A percentile compares a stretch with the other conserved stretches of the same genome.
These are phyloP conservation scores for Calonectria naviculata DNA, from an alignment of 2,329 filamentous ascomycete species.

Conservation along the genomic window DNA sequence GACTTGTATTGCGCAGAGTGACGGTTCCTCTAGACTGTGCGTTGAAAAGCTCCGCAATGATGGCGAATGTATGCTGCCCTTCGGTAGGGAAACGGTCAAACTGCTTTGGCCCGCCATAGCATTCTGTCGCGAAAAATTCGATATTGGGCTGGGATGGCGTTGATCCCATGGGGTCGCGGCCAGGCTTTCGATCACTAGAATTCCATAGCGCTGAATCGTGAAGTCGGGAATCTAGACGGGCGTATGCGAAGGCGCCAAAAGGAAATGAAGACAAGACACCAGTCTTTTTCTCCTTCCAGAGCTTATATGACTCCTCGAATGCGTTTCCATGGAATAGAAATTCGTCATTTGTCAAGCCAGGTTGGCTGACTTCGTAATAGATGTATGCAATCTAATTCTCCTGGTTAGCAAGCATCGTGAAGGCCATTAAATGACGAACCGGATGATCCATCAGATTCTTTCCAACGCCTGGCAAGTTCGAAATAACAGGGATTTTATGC, in stretches of 20 bases:
- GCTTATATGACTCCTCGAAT: conserved; percentile 59
- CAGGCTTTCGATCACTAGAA: conserved; percentile 55
- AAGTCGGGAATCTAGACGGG: conserved; percentile 70
- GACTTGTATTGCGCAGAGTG: conserved; percentile 58
- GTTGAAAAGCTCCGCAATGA: conserved; percentile 68
- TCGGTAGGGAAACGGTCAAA: conserved; percentile 63
- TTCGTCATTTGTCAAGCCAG: conserved; percentile 65
- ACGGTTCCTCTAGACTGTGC: conserved; percentile 67
- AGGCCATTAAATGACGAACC: background rate
- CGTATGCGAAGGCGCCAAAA: conserved; percentile 71
- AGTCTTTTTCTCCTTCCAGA: conserved; percentile 68
- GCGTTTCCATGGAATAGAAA: conserved; percentile 64
- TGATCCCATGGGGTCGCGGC: conserved; percentile 73
- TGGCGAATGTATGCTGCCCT: conserved; percentile 65
- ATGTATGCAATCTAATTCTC: conserved; percentile 61
- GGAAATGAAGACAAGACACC: conserved; percentile 71
- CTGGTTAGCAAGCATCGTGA: background rate
- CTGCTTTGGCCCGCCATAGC: conserved; percentile 70
- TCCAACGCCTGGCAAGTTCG: conserved; percentile 60
- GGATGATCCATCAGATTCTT: conserved; percentile 62
- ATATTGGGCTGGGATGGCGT: conserved; percentile 66
- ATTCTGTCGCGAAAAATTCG: conserved; percentile 72
- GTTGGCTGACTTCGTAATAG: conserved; percentile 67
- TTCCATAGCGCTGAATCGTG: conserved; percentile 65
- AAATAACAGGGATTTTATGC: conserved; percentile 52